A percentile compares a stretch with the other conserved stretches of the same genome.
Conservation (phyloP, 2,329 filamentous ascomycete genomes). For the Remersonia thermophila region DNA sequence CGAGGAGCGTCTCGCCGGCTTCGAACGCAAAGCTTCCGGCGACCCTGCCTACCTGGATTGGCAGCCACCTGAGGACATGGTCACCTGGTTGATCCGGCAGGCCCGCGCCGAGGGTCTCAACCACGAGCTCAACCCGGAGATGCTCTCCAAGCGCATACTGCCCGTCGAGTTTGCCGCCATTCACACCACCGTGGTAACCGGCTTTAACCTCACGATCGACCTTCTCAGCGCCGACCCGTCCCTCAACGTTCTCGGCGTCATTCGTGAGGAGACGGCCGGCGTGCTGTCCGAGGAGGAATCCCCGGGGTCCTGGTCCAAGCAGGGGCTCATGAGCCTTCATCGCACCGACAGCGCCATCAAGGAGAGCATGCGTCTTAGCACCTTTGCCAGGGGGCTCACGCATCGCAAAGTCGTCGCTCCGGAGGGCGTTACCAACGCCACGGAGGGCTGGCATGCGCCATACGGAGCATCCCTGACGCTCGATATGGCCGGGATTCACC, state of each 20-base stretch:
- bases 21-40: slow-evolving; percentile 27
- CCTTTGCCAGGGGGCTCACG: slow-evolving; percentile 33
- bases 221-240: slow-evolving; percentile 29
- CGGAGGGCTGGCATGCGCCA: slow-evolving; percentile 33
- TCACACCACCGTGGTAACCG: slow-evolving; percentile 43
- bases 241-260: slow-evolving; percentile 23
- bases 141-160: slow-evolving; percentile 39
- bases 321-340: slow-evolving; percentile 29
- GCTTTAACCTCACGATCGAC: slow-evolving; percentile 35
- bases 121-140: slow-evolving; percentile 32
- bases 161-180: slow-evolving; percentile 47
- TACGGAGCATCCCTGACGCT: slow-evolving; percentile 31
- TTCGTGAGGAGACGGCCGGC: slow-evolving; percentile 31
- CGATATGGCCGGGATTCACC: slow-evolving; percentile 32
- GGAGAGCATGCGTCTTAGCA: slow-evolving; percentile 38
- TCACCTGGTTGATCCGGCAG: slow-evolving; percentile 44
- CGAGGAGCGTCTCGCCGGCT: slow-evolving; percentile 33
- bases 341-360: slow-evolving; percentile 40
- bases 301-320: slow-evolving; percentile 31
- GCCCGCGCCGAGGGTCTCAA: slow-evolving; percentile 32
- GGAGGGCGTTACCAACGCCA: slow-evolving; percentile 25
- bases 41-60: slow-evolving; percentile 30
- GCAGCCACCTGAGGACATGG: slow-evolving; percentile 40
- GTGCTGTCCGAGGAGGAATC: slow-evolving; percentile 23
- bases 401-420: slow-evolving; percentile 33